Evolutionary conservation across 768 basidiomycete genomes (phyloP), one percentile per base, ranked within the genome.

Genomic region (Coprinellus micaceus): DNA sequence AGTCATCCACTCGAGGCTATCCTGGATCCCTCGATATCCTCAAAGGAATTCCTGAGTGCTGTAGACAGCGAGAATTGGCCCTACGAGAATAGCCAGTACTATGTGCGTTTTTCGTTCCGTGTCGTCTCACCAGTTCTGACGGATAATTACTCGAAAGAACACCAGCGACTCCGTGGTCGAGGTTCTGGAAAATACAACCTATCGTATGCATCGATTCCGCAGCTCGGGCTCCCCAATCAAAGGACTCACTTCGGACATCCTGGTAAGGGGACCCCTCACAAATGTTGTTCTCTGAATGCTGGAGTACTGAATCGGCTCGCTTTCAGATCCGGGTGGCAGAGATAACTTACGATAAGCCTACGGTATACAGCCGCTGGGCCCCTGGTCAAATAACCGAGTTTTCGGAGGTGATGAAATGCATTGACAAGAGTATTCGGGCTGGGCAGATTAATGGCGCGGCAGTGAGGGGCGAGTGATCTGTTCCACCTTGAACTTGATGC

Each of bases 171-270:
- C 76, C 9, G 57, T 67, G 33, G 67, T 81, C 1, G 65, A 74
- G 1, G 77, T 81, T 70, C 68, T 85, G 9, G 78, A 75, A 30
- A 72, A 77, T 36, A 74, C 77, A 9, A 61, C 71, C 0, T 94
- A 94, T 62, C 82, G 94, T 17, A 86, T 91, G 83, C 91, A 95
- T 65, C 85, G 93, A 7, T 87, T 96, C 63, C 81, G 90, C 33
- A 85, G 87, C 2, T 77, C 77, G 0, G 86, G 86, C 0, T 92
- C 91, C 17, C 85, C 92, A 0, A 79, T 95, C 56, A 92, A 91
- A 67, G 93, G 93, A 0, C 69, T 95, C 2, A 94, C 92, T 1
- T 77, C 89, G 1, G 88, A 92, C 60, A 89, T 95, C 13, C 71
- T 95, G 51, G 91, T 91, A 60, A 57, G 86, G 57, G 6, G 30